Evolutionary conservation across 805 yeast genomes (phyloP).

Genomic region (Barnettozyma pratensis): DNA sequence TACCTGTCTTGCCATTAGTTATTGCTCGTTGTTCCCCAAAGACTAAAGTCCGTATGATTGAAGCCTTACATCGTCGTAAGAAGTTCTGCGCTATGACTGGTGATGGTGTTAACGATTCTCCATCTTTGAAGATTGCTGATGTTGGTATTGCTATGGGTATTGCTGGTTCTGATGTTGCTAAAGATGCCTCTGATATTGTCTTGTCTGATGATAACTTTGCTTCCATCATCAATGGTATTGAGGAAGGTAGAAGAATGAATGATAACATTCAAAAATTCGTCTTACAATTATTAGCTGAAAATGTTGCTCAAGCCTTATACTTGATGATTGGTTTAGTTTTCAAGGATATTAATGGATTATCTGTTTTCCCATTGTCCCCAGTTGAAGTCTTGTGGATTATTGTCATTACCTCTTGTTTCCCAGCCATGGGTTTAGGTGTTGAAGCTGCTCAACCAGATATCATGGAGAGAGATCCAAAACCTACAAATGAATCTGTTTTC

Average conservation of each 20-base stretch:
- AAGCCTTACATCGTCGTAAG: conserved; percentile 60
- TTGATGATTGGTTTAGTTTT: conserved; percentile 71
- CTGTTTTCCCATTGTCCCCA: conserved; percentile 80
- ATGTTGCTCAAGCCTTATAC: conserved; percentile 65
- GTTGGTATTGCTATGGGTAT: conserved; percentile 84
- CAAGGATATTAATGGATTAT: conserved; percentile 52
- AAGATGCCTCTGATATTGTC: conserved; percentile 75
- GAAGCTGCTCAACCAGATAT: conserved; percentile 61
- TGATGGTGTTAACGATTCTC: conserved; percentile 81
- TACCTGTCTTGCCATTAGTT: conserved; percentile 67
- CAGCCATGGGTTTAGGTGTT: conserved; percentile 78
- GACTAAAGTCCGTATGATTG: conserved; percentile 77
- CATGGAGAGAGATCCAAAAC: conserved; percentile 61
- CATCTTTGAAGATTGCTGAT: conserved; percentile 69
- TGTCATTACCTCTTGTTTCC: conserved; percentile 75
- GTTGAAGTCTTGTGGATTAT: conserved; percentile 78
- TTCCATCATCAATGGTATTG: conserved; percentile 70
- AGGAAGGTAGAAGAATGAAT: conserved; percentile 78
- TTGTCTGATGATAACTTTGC: conserved; percentile 76
- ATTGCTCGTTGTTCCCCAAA: conserved; percentile 82
- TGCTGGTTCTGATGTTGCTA: conserved; percentile 81
- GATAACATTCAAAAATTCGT: conserved; percentile 76
- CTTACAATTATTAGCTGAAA: conserved; percentile 65
- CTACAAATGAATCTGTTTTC: conserved; percentile 49
- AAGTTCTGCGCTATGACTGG: conserved; percentile 78